Conservation (phyloP, 768 basidiomycete species). For the Auricularia heimuer region DNA sequence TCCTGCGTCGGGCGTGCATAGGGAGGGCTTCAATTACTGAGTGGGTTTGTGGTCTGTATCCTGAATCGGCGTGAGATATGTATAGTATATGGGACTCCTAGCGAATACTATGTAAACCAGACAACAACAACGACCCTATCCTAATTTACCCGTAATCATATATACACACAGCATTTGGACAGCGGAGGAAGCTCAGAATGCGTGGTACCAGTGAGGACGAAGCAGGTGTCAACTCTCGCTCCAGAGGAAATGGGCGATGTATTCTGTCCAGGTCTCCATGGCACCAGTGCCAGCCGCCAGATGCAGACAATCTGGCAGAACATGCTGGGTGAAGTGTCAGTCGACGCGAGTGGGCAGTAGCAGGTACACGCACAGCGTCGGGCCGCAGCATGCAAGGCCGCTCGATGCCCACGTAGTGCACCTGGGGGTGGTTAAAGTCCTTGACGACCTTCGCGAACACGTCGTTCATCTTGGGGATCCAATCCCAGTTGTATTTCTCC, state of each 20-base stretch:
- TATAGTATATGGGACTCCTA: no score
- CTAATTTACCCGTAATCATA: neutral
- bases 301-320: constrained; percentile 37
- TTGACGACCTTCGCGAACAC: constrained; percentile 42
- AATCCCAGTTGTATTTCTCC: constrained; percentile 58
- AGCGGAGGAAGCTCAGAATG: neutral
- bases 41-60: no score
- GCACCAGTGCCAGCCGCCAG: constrained; percentile 37
- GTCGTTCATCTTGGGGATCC: constrained; percentile 48
- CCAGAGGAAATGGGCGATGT: constrained; percentile 40
- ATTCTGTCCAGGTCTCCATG: constrained; percentile 42
- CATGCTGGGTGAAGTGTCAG: constrained; percentile 22
- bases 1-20: neutral
- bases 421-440: constrained; percentile 37
- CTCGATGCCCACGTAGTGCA: constrained; percentile 53
- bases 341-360: no score
- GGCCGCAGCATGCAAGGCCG: constrained; percentile 52
- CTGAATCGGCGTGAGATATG: no score
- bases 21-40: neutral
- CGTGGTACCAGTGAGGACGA: no score
- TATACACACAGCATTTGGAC: neutral
- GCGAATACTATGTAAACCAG: no score
- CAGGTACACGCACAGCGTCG: constrained; percentile 36
- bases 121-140: neutral
- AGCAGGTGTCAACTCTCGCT: constrained; percentile 7